Evolutionary conservation across 78 protist species (phyloP), one percentile per base, ranked within the genome.

Genomic region (Tieghemostelium lacteum): DNA sequence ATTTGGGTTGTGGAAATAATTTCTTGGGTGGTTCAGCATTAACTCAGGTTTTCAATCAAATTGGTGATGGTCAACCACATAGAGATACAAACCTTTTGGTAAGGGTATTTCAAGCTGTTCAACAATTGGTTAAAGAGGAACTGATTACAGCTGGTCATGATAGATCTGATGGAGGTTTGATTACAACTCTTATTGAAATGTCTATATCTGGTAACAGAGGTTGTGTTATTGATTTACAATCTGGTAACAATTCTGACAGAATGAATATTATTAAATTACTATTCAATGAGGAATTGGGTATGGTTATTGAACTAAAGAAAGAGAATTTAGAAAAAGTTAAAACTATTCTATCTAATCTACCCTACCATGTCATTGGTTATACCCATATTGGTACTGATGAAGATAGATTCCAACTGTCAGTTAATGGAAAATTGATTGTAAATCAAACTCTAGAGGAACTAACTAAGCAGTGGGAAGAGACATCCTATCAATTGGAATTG

Each of bases 81-180:
- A 77, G 83, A 12, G 62, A 85, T 12, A 42, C 76, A 0, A 61
- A n/a, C 2, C 22, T 26, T 29, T 49, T 96, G 52, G 33, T 31
- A 14, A 39, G 36, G 3, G 26, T 57, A 16, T 86, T 93, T 31
- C 36, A 29, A 14, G 85, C 91, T 28, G 55, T 78, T 62, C 94
- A 76, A 61, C 31, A 24, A 29, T 87, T 95, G 3, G 64, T 67
- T 2, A 33, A 55, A 22, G 34, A 28, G 24, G 24, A 52, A 33
- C 54, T 76, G 17, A 58, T 94, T 12, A 49, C 93, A 12, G 97
- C 97, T 37, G 95, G 96, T 63, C 99, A 97, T 88, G 99, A 97
- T 86, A 31, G 97, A 28, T 72, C 93, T 19, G 99, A 97, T 83
- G 99, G 99, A 42, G 99, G 99, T 40, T 92, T 96, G 49, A 29